Evolutionary conservation across 2,329 filamentous ascomycete species (phyloP).

Genomic region (Sporothrix pallida): DNA sequence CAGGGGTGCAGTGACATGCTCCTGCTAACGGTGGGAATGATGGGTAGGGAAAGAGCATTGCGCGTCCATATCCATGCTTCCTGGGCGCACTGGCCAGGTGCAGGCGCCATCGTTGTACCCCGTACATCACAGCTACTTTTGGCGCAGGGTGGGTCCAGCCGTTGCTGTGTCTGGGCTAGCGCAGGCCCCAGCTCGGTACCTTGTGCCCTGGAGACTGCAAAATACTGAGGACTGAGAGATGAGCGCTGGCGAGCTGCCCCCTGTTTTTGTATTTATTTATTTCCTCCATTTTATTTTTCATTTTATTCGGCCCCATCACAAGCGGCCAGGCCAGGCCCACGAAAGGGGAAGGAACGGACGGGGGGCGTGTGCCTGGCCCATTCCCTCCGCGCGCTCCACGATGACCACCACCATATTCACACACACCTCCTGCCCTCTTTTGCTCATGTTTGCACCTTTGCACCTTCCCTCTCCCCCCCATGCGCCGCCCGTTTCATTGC

Average conservation of each 20-base stretch:
- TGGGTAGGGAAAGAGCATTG: slow-evolving; percentile 15
- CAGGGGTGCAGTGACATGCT: slow-evolving; percentile 19
- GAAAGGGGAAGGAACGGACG: slow-evolving; percentile 25
- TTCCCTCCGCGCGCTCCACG: slow-evolving; percentile 10
- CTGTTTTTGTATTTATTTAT: slow-evolving; percentile 15
- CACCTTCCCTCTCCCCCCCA: slow-evolving; percentile 15
- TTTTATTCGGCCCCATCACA: slow-evolving; percentile 29
- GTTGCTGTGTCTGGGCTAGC: slow-evolving; percentile 33
- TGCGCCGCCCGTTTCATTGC: slow-evolving; percentile 22
- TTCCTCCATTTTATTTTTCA: slow-evolving; percentile 27
- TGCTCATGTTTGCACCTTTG: background rate
- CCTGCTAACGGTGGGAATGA: background rate
- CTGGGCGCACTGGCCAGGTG: background rate
- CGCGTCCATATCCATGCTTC: slow-evolving; percentile 9
- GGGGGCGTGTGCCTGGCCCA: slow-evolving; percentile 6
- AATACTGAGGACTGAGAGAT: slow-evolving; percentile 4
- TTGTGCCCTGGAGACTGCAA: slow-evolving; percentile 18
- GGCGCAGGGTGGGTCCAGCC: slow-evolving; percentile 24
- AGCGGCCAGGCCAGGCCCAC: slow-evolving; percentile 16
- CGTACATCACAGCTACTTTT: slow-evolving; percentile 22
- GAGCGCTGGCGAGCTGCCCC: background rate
- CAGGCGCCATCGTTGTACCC: background rate
- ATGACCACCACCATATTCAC: background rate
- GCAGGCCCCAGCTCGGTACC: slow-evolving; percentile 3
- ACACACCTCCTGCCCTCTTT: background rate